These are phyloP conservation scores for Mercurialis annua DNA, from an alignment of 345 rosid genomes.

Conservation along the genomic window DNA sequence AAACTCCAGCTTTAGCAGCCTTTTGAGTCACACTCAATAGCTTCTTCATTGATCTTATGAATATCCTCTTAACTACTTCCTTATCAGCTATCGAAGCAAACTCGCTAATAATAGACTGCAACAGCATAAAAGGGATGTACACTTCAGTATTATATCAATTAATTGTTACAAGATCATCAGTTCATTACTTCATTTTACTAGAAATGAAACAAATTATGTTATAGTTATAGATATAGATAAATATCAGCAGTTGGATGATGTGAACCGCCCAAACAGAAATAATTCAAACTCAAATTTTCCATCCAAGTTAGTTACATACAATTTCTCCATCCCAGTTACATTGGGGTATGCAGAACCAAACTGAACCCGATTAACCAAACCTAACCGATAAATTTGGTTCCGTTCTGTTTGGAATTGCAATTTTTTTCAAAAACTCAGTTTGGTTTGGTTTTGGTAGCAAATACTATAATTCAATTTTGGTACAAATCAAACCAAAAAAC, in stretches of 20 bases:
- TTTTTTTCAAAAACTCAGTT: too few species aligned
- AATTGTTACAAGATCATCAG: neutral
- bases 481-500: too few species aligned
- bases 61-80: slow-evolving; percentile 47
- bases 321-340: too few species aligned
- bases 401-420: too few species aligned
- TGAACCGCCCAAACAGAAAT: neutral
- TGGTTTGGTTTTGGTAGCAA: too few species aligned
- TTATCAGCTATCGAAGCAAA: slow-evolving; percentile 77
- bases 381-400: too few species aligned
- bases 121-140: slow-evolving; percentile 6
- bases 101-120: slow-evolving; percentile 74
- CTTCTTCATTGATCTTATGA: slow-evolving; percentile 59
- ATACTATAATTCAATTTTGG: too few species aligned
- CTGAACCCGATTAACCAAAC: too few species aligned
- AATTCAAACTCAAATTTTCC: neutral
- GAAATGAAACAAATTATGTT: neutral
- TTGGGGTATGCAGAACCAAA: too few species aligned
- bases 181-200: neutral
- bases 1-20: slow-evolving; percentile 46
- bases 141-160: neutral
- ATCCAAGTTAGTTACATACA: too few species aligned
- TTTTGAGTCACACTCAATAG: slow-evolving; percentile 61
- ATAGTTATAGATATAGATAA: neutral
- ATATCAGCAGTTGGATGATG: neutral